Percentiles rank a stretch among this genome's conserved stretches.
phyloP scores from a whole-genome alignment of 176 grass and related monocot species.

The Microstegium vimineum region DNA sequence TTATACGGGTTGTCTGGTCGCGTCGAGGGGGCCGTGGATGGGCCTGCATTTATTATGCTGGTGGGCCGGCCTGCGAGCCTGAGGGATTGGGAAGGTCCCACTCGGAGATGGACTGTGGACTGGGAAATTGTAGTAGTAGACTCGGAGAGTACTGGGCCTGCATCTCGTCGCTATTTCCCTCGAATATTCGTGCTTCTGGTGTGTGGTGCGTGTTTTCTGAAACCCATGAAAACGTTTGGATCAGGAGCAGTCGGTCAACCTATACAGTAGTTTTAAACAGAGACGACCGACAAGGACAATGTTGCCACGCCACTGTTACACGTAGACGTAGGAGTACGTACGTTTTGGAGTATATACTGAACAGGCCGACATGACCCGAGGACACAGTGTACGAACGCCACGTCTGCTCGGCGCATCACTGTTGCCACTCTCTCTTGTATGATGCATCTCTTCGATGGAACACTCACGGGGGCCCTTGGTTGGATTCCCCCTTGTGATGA shows the following conservation, averaged over 20 bases:
- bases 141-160: neutral
- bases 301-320: neutral
- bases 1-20: neutral
- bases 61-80: slow-evolving; percentile 3
- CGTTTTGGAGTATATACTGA: no score
- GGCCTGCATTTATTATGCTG: neutral
- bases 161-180: neutral
- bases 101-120: neutral
- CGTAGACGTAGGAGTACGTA: no score
- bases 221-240: neutral
- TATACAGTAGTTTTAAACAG: neutral
- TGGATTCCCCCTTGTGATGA: no score
- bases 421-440: neutral
- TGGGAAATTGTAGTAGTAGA: neutral
- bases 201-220: neutral
- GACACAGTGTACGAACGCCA: neutral
- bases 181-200: neutral
- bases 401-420: neutral
- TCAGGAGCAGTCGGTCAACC: neutral
- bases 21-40: neutral
- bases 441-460: neutral
- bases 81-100: neutral
- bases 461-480: neutral
- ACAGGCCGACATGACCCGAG: neutral
- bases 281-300: neutral